Evolutionary conservation across 805 yeast species (phyloP).

Genomic region (Brettanomyces custersianus): DNA sequence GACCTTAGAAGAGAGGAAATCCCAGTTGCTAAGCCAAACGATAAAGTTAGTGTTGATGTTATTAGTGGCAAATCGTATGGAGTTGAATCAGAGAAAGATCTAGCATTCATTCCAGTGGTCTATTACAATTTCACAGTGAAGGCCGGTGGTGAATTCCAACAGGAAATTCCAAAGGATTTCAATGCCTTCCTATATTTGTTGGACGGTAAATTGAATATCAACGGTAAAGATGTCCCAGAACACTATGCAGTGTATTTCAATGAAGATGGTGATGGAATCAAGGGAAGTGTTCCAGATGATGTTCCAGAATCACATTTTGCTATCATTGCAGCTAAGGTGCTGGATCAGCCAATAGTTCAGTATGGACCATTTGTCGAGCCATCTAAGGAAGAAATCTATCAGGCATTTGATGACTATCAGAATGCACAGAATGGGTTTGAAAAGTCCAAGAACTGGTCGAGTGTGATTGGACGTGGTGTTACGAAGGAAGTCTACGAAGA

Average conservation of each 20-base stretch:
- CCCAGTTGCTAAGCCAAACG: conserved; percentile 59
- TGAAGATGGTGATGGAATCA: conserved; percentile 54
- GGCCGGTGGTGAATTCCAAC: conserved; percentile 58
- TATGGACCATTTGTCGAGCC: conserved; percentile 90
- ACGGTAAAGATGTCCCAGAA: conserved; percentile 31
- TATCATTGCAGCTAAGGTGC: conserved; percentile 64
- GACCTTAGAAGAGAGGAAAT: conserved; percentile 64
- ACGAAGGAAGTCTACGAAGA: conserved; percentile 14
- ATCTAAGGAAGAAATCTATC: conserved; percentile 50
- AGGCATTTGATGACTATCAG: conserved; percentile 70
- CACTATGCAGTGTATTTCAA: conserved; percentile 55
- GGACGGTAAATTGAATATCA: conserved; percentile 47
- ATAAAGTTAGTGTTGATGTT: conserved; percentile 57
- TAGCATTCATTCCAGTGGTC: conserved; percentile 76
- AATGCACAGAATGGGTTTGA: conserved; percentile 61
- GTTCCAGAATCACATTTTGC: conserved; percentile 52
- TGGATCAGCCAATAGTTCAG: conserved; percentile 72
- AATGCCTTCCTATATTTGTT: conserved; percentile 64
- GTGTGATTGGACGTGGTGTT: conserved; percentile 30
- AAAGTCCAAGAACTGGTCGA: conserved; percentile 51
- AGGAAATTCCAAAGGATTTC: conserved; percentile 49
- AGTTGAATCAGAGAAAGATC: conserved; percentile 59
- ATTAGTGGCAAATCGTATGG: conserved; percentile 75
- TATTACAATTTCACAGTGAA: conserved; percentile 58
- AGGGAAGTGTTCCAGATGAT: conserved; percentile 40